A percentile compares a stretch with the other conserved stretches of the same genome.
These are phyloP conservation scores for Gastrodia elata DNA, from an alignment of 106 monocot species.

Conservation along the genomic window DNA sequence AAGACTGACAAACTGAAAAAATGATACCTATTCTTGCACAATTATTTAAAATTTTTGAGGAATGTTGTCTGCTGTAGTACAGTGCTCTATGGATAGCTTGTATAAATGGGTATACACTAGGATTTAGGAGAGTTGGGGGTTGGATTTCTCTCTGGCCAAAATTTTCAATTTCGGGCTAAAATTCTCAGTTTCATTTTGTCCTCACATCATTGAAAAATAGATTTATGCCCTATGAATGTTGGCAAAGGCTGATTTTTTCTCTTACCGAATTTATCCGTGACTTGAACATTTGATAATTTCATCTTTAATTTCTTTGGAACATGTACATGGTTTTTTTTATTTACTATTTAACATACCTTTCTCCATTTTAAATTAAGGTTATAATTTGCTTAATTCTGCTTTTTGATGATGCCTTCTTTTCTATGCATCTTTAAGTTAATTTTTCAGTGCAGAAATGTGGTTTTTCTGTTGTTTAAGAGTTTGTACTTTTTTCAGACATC, in stretches of 20 bases:
- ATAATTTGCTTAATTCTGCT: background rate
- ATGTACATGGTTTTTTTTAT: background rate
- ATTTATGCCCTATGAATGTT: background rate
- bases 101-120: too few species aligned
- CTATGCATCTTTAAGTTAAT: background rate
- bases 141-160: too few species aligned
- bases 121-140: too few species aligned
- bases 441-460: background rate
- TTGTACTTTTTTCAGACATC: slow-evolving; percentile 1
- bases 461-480: background rate
- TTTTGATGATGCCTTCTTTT: background rate
- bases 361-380: background rate
- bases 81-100: too few species aligned
- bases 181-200: too few species aligned
- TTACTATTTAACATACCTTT: background rate
- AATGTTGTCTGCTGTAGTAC: too few species aligned
- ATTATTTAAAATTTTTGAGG: too few species aligned
- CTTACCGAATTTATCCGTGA: background rate
- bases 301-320: background rate
- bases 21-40: too few species aligned
- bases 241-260: too few species aligned
- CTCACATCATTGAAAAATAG: slow-evolving; percentile 1
- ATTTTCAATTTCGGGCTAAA: too few species aligned
- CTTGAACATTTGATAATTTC: background rate
- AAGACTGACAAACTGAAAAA: too few species aligned